These are phyloP conservation scores for Solanum chilense DNA, from an alignment of 257 asterid genomes.

Conservation along the genomic window DNA sequence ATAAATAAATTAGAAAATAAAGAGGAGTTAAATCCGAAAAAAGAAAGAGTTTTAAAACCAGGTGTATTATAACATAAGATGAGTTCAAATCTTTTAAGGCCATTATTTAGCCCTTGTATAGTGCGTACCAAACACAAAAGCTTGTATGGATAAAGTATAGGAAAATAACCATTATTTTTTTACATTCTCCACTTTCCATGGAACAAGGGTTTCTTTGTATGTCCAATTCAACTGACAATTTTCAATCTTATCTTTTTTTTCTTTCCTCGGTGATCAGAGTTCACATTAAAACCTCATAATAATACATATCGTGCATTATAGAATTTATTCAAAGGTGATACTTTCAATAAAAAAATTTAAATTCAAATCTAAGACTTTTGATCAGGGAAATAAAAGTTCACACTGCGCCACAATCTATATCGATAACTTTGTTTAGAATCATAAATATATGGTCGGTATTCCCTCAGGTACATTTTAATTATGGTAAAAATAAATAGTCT, in stretches of 20 bases:
- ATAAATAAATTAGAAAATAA: too few species aligned
- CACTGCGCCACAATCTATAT: too few species aligned
- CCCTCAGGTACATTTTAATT: neutral
- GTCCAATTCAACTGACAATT: neutral
- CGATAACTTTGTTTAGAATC: neutral
- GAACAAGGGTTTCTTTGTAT: neutral
- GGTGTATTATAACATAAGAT: neutral
- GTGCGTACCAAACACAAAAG: neutral
- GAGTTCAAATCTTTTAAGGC: neutral
- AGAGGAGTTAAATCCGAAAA: neutral
- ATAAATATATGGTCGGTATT: neutral
- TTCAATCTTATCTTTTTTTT: neutral
- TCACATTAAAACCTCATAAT: rapidly evolving
- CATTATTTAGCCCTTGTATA: neutral
- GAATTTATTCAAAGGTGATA: too few species aligned
- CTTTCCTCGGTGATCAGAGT: too few species aligned
- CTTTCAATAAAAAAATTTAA: rapidly evolving
- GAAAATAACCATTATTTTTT: neutral
- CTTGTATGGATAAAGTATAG: neutral
- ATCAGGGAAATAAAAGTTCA: rapidly evolving
- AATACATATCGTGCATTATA: too few species aligned
- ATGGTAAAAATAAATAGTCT: neutral
- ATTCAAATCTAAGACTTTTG: rapidly evolving
- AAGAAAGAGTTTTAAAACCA: neutral
- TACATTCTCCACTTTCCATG: neutral